These are phyloP conservation scores for Tylopilus subfusipes DNA, from an alignment of 768 basidiomycete species.

Conservation along the genomic window DNA sequence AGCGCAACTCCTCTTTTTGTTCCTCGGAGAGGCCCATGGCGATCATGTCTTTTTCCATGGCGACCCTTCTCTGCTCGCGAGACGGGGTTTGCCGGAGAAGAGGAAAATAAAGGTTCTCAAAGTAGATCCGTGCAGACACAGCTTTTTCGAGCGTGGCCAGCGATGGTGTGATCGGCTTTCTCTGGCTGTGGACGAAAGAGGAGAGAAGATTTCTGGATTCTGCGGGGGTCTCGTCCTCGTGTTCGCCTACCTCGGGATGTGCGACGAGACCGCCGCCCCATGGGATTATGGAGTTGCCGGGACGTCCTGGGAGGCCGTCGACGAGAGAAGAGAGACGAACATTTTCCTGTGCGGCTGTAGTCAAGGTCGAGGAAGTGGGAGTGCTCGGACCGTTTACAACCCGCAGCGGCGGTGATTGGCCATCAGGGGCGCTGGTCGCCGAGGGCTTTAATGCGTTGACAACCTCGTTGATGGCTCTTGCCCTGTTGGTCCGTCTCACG, in stretches of 20 bases:
- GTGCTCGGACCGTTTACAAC: slow-evolving; percentile 79
- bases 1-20: slow-evolving; percentile 69
- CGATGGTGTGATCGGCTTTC: slow-evolving; percentile 73
- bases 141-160: slow-evolving; percentile 91
- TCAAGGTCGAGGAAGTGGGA: slow-evolving; percentile 65
- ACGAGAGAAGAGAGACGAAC: slow-evolving; percentile 41
- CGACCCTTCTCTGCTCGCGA: slow-evolving; percentile 77
- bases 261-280: slow-evolving; percentile 59
- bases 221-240: slow-evolving; percentile 42
- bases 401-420: slow-evolving; percentile 53
- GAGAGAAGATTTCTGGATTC: slow-evolving; percentile 23
- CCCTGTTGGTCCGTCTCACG: slow-evolving; percentile 63
- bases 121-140: slow-evolving; percentile 88
- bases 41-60: slow-evolving; percentile 86
- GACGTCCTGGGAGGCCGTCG: slow-evolving; percentile 50
- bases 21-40: slow-evolving; percentile 64
- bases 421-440: slow-evolving; percentile 39
- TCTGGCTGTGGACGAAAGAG: slow-evolving; percentile 38
- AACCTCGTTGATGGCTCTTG: slow-evolving; percentile 72
- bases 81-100: slow-evolving; percentile 81
- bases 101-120: slow-evolving; percentile 87
- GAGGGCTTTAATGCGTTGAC: slow-evolving; percentile 66
- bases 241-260: slow-evolving; percentile 65
- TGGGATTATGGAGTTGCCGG: slow-evolving; percentile 57
- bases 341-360: slow-evolving; percentile 74